Conservation (phyloP, 257 asterid species). For the Solanum appendiculatum region DNA sequence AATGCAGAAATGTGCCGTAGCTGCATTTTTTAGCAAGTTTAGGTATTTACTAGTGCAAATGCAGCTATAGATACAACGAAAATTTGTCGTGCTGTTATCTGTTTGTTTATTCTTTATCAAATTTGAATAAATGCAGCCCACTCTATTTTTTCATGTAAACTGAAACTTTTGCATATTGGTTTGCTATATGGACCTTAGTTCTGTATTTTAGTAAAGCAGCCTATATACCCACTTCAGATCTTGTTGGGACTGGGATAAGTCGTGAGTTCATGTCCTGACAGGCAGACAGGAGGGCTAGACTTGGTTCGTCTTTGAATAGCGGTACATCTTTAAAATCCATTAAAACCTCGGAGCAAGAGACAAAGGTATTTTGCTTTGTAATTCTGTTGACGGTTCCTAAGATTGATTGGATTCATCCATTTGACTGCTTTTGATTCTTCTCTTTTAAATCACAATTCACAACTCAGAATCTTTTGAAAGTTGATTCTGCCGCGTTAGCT, state of each 20-base stretch:
- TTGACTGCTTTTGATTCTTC: not conserved
- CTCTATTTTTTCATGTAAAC: not conserved
- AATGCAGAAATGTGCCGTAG: not conserved
- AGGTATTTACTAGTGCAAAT: not conserved
- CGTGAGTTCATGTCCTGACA: conserved; percentile 6
- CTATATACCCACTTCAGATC: not conserved
- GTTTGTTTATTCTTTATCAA: not conserved
- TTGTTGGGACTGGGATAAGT: not conserved
- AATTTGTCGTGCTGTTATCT: not conserved
- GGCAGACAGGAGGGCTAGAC: conserved; percentile 42
- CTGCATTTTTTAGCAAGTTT: not conserved
- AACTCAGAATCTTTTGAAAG: conserved; percentile 19
- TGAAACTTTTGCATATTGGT: not conserved
- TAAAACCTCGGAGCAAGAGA: conserved; percentile 5
- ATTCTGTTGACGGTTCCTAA: not conserved
- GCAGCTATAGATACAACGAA: not conserved
- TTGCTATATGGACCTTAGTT: not conserved
- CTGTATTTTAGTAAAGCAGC: not conserved
- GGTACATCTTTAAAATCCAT: conserved; percentile 11
- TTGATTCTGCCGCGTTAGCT: conserved; percentile 15
- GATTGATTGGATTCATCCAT: not conserved
- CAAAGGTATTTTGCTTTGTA: conserved; percentile 19
- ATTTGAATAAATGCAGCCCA: not conserved
- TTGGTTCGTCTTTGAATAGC: conserved; percentile 23
- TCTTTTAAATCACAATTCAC: conserved; percentile 11